phyloP scores from a whole-genome alignment of 139 green algal species.

The Mychonastes homosphaera region DNA sequence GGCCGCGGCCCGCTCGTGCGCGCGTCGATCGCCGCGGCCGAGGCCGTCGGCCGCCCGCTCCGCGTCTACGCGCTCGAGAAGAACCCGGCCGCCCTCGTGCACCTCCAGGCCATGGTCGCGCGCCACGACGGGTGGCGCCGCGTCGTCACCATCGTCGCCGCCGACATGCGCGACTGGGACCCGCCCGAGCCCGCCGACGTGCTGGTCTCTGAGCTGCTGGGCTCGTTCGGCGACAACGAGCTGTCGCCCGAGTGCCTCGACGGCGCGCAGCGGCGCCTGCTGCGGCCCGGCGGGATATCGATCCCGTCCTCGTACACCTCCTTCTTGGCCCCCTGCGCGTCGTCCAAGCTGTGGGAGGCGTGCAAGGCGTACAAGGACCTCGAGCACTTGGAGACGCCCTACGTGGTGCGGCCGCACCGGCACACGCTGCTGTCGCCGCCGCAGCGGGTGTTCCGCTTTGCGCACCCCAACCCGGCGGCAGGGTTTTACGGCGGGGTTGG shows the following conservation, averaged over 20 bases:
- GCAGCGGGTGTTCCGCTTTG: slow-evolving; percentile 83
- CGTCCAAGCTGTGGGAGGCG: slow-evolving; percentile 74
- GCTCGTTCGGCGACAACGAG: slow-evolving; percentile 98
- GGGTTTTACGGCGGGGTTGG: too few species aligned
- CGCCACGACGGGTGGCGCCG: slow-evolving; percentile 48
- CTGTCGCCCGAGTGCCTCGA: slow-evolving; percentile 92
- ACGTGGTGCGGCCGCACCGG: slow-evolving; percentile 87
- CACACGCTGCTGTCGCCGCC: slow-evolving; percentile 30
- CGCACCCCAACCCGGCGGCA: slow-evolving; percentile 64
- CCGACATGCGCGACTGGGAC: slow-evolving; percentile 81
- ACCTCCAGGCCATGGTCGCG: slow-evolving; percentile 65
- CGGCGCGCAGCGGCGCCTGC: slow-evolving; percentile 67
- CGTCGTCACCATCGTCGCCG: slow-evolving; percentile 44
- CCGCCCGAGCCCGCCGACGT: slow-evolving; percentile 71
- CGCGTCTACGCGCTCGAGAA: slow-evolving; percentile 95
- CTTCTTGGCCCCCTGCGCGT: slow-evolving; percentile 66
- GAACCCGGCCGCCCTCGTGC: slow-evolving; percentile 93
- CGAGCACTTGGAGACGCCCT: slow-evolving; percentile 88
- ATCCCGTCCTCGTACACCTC: slow-evolving; percentile 76
- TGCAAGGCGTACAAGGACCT: slow-evolving; percentile 61
- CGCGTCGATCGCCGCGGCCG: slow-evolving; percentile 48
- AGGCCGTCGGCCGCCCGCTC: slow-evolving; percentile 30
- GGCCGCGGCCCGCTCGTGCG: slow-evolving; percentile 85
- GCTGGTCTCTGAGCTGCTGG: slow-evolving; percentile 87
- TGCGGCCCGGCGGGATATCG: slow-evolving; percentile 50